These are phyloP conservation scores for Colletotrichum sp. DNA, from an alignment of 2,329 filamentous ascomycete genomes.

Conservation along the genomic window DNA sequence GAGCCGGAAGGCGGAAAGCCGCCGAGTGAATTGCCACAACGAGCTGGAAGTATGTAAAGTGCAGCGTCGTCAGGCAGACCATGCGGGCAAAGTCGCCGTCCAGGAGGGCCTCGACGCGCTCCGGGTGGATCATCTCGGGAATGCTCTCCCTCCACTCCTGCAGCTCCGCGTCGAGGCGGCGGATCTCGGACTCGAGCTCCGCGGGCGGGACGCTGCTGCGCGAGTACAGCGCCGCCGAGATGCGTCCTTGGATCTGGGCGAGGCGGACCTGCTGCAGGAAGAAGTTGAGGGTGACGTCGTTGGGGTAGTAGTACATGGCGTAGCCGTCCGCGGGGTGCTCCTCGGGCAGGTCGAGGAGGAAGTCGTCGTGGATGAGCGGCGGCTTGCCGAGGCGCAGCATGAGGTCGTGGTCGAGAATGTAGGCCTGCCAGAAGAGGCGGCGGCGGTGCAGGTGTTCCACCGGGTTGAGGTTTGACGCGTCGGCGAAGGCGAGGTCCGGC, in stretches of 20 bases:
- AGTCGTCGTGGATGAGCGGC: constrained; percentile 12
- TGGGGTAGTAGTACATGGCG: constrained; percentile 14
- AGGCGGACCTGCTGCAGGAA: constrained; percentile 15
- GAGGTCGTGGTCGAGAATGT: constrained; percentile 9
- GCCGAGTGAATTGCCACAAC: constrained; percentile 12
- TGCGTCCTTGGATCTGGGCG: constrained; percentile 9
- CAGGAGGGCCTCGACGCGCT: constrained; percentile 3
- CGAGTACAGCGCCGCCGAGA: neutral
- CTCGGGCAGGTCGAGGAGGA: constrained; percentile 14
- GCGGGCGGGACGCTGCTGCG: neutral
- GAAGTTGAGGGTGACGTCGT: constrained; percentile 8
- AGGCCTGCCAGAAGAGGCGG: constrained; percentile 9
- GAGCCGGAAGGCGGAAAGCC: neutral
- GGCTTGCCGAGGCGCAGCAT: constrained; percentile 12
- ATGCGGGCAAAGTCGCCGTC: constrained; percentile 11
- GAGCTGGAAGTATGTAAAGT: constrained; percentile 18
- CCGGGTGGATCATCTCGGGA: constrained; percentile 14
- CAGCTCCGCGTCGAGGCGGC: constrained; percentile 6
- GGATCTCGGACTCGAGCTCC: constrained; percentile 15
- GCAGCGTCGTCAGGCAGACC: constrained; percentile 2
- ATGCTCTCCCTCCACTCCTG: constrained; percentile 15
- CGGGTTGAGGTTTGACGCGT: neutral
- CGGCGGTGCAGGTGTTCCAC: neutral
- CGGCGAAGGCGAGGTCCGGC: neutral
- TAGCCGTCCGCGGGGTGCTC: constrained; percentile 11